These are phyloP conservation scores for Ettlia oleoabundans DNA, from an alignment of 139 green algal genomes.

Conservation along the genomic window DNA sequence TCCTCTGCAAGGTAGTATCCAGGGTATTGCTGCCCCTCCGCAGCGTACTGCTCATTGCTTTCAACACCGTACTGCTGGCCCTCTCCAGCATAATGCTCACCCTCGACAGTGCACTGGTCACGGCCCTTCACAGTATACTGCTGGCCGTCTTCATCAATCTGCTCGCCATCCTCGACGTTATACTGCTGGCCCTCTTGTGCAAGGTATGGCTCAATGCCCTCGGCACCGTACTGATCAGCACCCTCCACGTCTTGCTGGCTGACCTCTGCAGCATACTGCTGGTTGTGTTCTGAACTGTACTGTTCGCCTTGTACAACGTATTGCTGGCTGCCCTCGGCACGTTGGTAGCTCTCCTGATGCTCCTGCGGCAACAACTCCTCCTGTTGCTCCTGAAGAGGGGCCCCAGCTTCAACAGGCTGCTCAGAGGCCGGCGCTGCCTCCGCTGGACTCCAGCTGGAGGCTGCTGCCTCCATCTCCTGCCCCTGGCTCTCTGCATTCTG, in stretches of 20 bases:
- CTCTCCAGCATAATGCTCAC: neutral
- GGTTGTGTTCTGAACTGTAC: neutral
- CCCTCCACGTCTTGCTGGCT: neutral
- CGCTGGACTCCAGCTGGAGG: neutral
- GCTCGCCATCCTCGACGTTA: neutral
- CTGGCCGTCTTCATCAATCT: neutral
- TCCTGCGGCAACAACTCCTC: neutral
- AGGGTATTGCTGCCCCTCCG: neutral
- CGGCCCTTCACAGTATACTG: neutral
- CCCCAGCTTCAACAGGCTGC: neutral
- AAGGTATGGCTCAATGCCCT: no score
- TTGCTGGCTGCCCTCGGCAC: neutral
- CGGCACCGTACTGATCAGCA: neutral
- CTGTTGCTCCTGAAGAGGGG: neutral
- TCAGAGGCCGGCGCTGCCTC: neutral
- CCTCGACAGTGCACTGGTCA: neutral
- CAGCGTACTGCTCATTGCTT: neutral
- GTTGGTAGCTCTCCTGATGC: neutral
- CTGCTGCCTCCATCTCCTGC: no score
- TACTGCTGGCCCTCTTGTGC: no score
- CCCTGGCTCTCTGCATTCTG: no score
- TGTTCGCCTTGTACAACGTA: neutral
- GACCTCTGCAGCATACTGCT: neutral
- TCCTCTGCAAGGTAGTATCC: neutral
- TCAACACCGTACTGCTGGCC: neutral